Evolutionary conservation across 1,284 basidiomycete species (phyloP), one percentile per base, ranked within the genome.

Genomic region (Apiotrichum siamense): DNA sequence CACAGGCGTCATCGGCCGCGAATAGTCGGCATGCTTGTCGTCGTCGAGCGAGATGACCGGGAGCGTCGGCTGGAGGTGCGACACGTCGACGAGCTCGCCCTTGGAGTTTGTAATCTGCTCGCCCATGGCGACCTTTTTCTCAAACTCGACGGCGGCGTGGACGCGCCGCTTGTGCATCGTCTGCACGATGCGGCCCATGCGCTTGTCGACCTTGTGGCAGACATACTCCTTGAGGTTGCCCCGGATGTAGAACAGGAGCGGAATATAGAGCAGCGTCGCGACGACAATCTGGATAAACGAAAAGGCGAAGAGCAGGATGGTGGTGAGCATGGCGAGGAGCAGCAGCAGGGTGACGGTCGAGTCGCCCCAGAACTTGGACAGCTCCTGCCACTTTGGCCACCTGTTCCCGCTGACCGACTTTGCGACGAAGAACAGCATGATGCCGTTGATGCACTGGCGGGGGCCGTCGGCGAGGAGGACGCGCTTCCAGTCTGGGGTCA

Each of bases 191-290:
- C 87, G 88, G 51, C 85, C 81, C 62, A 98, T 97, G 61, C 94
- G 87, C 84, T 96, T 97, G 77, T 97, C 94, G 49, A 97, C 90
- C 77, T 97, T 97, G 78, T 97, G 90, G 75, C 93, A 97, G 73
- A 89, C 91, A 75, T 96, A 97, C 80, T 97, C 94, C 83, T 94
- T 94, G 49, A 97, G 76, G 73, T 97, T 97, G 31, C 92, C 92
- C 69, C 89, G 88, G 64, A 98, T 97, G 72, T 96, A 90, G 71
- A 86, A 87, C 21, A 98, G 79, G 38, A 97, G 79, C 21, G 94
- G 96, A 51, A 97, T 79, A 66, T 98, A 98, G 69, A 84, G 86
- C 48, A 97, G 73, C 17, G 83, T 89, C 27, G 96, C 94, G 25
- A 85, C 73, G 52, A 91, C 80, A 35, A 98, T 79, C 56, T 94